Base-by-base conservation (phyloP, 257 asterid genomes). In the Penstemon davidsonii region DNA sequence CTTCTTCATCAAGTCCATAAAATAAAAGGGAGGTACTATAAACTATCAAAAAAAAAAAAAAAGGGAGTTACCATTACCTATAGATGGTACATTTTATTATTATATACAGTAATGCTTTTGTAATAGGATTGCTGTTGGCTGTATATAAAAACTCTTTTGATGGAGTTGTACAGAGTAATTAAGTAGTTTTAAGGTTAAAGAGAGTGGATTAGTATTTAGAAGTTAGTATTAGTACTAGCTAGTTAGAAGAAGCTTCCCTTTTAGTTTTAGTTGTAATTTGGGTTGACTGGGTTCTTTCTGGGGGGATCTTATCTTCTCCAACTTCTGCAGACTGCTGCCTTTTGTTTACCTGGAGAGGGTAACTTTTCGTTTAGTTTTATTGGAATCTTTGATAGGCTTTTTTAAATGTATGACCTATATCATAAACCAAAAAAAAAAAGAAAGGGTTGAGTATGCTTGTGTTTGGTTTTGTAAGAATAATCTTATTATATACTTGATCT, bases 1-100 rank as follows among this genome's bases (percentile, higher is more conserved):
- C 92, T 77, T 89, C 91, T 37, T 77, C 88, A 44, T 86, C 94
- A 51, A 84, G 85, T 43, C 89, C 94, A 52, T 81, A 80, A 79
- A 42, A 68, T 72, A 11, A 49, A 25, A 25, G 33, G 33, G 33
- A 25, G 33, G 33, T 25, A 78, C 73, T 67, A 58, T 73, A 19
- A 62, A 10, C 33, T 25, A 25, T 25, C 33, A 25, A 25, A 25
- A 25, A 25, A 25, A 2, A 25, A 25, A 25, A 15, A 15, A 15
- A 15, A 1, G 33, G 33, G 33, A 25, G 33, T 25, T 25, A 25
- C 33, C 33, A 25, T 25, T 25, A 25, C 33, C 33, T 25, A 25
- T 25, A 74, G 79, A 70, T 65, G 73, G 60, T 66, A 58, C 70
- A 55, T 64, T 77, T 64, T 77, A 73, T 74, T 75, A 70, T 74